Evolutionary conservation across 2,329 filamentous ascomycete species (phyloP).

Genomic region (Hypomyces rosellus): DNA sequence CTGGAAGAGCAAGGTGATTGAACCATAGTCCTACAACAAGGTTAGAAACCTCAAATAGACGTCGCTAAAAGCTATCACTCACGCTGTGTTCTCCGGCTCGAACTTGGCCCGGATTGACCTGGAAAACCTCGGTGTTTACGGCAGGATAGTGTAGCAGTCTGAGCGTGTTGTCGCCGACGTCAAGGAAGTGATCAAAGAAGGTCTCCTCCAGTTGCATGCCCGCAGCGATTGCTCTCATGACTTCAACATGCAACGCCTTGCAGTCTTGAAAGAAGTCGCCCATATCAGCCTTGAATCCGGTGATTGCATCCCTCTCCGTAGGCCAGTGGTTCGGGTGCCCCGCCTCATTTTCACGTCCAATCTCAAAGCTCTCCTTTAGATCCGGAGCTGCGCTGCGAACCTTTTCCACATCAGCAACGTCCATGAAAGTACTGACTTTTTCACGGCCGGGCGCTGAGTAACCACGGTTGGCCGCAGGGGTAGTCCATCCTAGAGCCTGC

Average conservation of each 20-base stretch:
- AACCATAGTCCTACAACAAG: constrained; percentile 45
- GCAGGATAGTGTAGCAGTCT: constrained; percentile 72
- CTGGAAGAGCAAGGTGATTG: constrained; percentile 57
- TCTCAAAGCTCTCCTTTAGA: constrained; percentile 60
- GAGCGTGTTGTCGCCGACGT: constrained; percentile 63
- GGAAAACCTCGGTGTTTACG: constrained; percentile 59
- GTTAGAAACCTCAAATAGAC: not conserved
- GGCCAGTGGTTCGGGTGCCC: constrained; percentile 75
- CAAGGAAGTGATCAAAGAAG: constrained; percentile 73
- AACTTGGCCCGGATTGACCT: constrained; percentile 60
- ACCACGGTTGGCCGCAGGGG: constrained; percentile 65
- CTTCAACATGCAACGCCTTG: constrained; percentile 64
- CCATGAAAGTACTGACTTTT: constrained; percentile 56
- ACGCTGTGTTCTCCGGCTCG: constrained; percentile 70
- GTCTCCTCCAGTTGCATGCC: constrained; percentile 64
- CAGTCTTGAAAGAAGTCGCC: constrained; percentile 67
- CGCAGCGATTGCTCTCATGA: constrained; percentile 82
- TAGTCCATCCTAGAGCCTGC: constrained; percentile 62
- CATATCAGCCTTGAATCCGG: constrained; percentile 67
- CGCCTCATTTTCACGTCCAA: constrained; percentile 53
- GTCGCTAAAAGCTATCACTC: constrained; percentile 11
- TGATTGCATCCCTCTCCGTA: constrained; percentile 26
- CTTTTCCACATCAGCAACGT: constrained; percentile 50
- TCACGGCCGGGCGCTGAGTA: constrained; percentile 66
- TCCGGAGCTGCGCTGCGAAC: constrained; percentile 54